Conservation (phyloP, 495 filamentous ascomycete genomes). For the Aspergillus avenaceus region DNA sequence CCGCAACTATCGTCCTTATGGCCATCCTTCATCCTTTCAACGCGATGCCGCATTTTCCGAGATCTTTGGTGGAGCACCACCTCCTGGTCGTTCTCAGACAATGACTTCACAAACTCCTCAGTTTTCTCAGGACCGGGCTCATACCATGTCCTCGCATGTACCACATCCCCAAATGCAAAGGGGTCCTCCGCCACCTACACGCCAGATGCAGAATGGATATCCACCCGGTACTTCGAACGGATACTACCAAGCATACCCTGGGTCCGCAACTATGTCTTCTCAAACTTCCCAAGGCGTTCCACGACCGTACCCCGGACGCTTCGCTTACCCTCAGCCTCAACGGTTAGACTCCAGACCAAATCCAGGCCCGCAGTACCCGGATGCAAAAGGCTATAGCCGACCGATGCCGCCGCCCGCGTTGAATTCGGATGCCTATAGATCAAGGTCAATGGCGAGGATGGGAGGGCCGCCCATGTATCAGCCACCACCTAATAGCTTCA, state of each 20-base stretch:
- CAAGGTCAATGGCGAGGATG: constrained; percentile 81
- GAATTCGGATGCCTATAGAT: constrained; percentile 81
- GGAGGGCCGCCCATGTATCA: constrained; percentile 63
- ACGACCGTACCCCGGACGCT: constrained; percentile 56
- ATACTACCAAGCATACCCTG: constrained; percentile 44
- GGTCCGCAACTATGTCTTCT: constrained; percentile 52
- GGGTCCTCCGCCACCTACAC: constrained; percentile 53
- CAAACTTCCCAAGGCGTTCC: constrained; percentile 62
- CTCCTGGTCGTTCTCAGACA: constrained; percentile 81
- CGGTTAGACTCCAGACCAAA: constrained; percentile 65
- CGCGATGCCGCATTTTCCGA: constrained; percentile 93
- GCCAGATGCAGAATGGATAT: constrained; percentile 53
- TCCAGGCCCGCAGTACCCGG: constrained; percentile 53
- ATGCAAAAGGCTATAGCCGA: constrained; percentile 44
- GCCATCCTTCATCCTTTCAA: constrained; percentile 66
- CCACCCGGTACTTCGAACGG: constrained; percentile 36
- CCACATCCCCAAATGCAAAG: constrained; percentile 45
- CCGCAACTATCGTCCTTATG: constrained; percentile 66
- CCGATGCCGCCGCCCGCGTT: constrained; percentile 61
- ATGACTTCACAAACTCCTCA: constrained; percentile 69
- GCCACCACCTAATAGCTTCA: constrained; percentile 60
- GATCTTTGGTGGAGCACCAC: constrained; percentile 88
- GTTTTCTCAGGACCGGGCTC: constrained; percentile 62
- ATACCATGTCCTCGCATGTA: constrained; percentile 77
- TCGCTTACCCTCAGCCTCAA: constrained; percentile 63